Conservation (phyloP, 495 filamentous ascomycete genomes). For the Trichoderma parareesei region DNA sequence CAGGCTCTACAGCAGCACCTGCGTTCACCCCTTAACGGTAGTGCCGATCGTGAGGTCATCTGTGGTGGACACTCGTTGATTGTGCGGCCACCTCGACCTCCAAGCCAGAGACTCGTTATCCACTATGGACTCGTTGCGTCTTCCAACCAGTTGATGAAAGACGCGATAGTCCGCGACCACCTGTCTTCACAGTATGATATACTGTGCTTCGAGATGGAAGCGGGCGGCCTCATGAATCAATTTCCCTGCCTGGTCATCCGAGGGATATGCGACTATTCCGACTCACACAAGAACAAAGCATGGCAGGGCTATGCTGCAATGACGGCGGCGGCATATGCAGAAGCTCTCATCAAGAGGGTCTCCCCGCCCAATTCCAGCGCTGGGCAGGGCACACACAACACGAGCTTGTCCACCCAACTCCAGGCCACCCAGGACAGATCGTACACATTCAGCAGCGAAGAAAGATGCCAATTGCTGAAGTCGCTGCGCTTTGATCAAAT, state of each 20-base stretch:
- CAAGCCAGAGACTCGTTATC: constrained; percentile 13
- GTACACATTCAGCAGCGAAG: neutral
- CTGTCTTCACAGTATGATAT: neutral
- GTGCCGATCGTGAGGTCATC: neutral
- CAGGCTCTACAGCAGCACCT: constrained; percentile 21
- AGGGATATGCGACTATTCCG: constrained; percentile 36
- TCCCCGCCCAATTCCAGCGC: neutral
- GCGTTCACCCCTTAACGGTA: constrained; percentile 20
- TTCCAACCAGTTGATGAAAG: constrained; percentile 26
- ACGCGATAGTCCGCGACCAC: constrained; percentile 13
- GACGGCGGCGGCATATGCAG: constrained; percentile 19
- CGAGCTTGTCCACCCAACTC: too few species aligned
- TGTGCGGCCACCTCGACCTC: constrained; percentile 1
- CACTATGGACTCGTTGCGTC: constrained; percentile 37
- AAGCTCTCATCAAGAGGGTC: constrained; percentile 12
- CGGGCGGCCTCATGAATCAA: constrained; percentile 21
- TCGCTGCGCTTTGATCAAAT: neutral
- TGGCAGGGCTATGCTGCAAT: constrained; percentile 22
- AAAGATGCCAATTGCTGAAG: neutral
- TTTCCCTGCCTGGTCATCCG: constrained; percentile 27
- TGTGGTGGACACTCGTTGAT: neutral
- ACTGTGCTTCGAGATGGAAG: constrained; percentile 23
- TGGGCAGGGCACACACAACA: neutral
- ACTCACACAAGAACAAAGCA: constrained; percentile 29
- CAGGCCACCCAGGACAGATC: neutral